Percentiles rank a stretch among this genome's conserved stretches.
Evolutionary conservation across 257 asterid species (phyloP).

Genomic region (Nicotiana obtusifolia): DNA sequence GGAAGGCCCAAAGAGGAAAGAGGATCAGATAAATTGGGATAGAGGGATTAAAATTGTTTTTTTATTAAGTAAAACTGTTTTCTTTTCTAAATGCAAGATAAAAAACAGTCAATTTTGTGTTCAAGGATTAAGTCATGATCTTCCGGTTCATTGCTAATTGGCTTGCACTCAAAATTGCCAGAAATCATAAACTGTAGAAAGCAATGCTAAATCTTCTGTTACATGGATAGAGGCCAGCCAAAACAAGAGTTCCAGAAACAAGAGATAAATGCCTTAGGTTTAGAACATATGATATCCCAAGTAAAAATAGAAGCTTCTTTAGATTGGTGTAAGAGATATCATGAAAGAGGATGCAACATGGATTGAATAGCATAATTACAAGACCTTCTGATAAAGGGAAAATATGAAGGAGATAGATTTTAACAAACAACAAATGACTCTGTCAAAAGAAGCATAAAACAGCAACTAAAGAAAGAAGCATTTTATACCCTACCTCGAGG

Average conservation of each 20-base stretch:
- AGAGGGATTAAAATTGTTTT: not conserved
- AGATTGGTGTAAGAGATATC: not conserved
- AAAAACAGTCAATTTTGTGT: too few species aligned
- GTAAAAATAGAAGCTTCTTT: not conserved
- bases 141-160: not conserved
- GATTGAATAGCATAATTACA: not conserved
- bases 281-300: not conserved
- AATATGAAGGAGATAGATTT: not conserved
- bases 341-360: not conserved
- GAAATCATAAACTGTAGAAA: not conserved
- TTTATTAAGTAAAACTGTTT: not conserved
- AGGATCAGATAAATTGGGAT: not conserved
- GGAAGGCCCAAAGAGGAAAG: slow-evolving; percentile 8
- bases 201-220: not conserved
- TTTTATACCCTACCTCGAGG: slow-evolving; percentile 59
- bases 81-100: not conserved
- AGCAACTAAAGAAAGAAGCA: not conserved
- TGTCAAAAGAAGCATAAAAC: not conserved
- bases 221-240: not conserved
- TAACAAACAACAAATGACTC: not conserved
- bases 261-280: not conserved
- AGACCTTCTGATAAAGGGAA: not conserved
- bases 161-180: not conserved
- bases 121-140: not conserved
- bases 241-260: not conserved